Evolutionary conservation across 371 early-diverging fungal species (phyloP), one percentile per base, ranked within the genome.

Genomic region (Mortierella sp.): DNA sequence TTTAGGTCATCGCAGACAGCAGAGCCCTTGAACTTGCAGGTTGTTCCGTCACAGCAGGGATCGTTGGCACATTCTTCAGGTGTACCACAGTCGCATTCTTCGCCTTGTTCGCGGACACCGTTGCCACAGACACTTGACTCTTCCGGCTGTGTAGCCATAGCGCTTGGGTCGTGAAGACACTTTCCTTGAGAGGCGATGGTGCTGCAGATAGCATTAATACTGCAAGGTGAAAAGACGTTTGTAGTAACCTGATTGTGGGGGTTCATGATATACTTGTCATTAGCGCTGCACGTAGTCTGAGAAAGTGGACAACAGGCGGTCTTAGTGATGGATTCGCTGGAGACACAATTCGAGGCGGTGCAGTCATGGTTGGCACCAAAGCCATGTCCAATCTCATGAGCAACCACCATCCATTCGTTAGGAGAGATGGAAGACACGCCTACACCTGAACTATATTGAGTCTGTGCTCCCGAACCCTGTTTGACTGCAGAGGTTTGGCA

Each of bases 301-400:
- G 87, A 91, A 0, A 85, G 56, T 8, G 91, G 91, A 60, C 94
- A 95, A 78, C 97, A 96, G 17, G 80, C 67, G 53, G 56, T 63
- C 0, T 35, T 57, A 13, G 28, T n/a, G 23, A 57, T 35, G 17
- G 22, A 34, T 26, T 28, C 43, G 6, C 56, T 29, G 6, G 61
- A 68, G 9, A 49, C 61, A 23, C 71, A 71, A 7, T 49, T 42
- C 2, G 51, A 12, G 1, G 60, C 31, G 0, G 64, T 71, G 32
- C 71, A 71, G 32, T 64, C 71, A 31, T 71, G 71, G 31, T 34
- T 62, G 0, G 87, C 89, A 70, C 93, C 94, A 86, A 95, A 93
- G 57, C 93, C 95, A 83, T 97, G 97, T 0, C 96, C 97, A 70
- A 97, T 89, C 81, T 95, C 95, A 80, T 98, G 98, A 17, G 97